A percentile compares a stretch with the other conserved stretches of the same genome.
Conservation (phyloP, 1,139 yeast genomes). For the Zygosaccharomyces sapae region DNA sequence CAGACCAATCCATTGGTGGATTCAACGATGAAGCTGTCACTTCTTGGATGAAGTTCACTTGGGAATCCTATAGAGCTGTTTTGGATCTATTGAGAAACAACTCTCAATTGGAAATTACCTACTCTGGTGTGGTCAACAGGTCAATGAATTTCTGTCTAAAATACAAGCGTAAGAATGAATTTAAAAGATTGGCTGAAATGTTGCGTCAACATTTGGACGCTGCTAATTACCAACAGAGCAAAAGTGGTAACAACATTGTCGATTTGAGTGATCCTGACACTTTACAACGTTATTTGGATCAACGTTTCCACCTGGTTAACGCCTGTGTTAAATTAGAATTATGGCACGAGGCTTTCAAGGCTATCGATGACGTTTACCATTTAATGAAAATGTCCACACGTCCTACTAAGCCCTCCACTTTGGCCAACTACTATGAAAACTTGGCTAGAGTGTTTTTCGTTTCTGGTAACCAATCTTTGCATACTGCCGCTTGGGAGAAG, state of each 20-base stretch:
- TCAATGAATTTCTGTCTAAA: constrained; percentile 90
- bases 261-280: constrained; percentile 89
- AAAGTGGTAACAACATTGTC: constrained; percentile 45
- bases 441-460: constrained; percentile 91
- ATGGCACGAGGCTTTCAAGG: constrained; percentile 98
- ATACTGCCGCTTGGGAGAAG: constrained; percentile 95
- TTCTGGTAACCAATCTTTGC: constrained; percentile 82
- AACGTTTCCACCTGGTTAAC: constrained; percentile 87
- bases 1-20: constrained; percentile 62
- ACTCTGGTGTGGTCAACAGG: constrained; percentile 76
- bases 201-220: constrained; percentile 86
- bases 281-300: constrained; percentile 87
- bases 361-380: constrained; percentile 94
- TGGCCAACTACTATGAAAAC: constrained; percentile 93
- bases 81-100: constrained; percentile 90
- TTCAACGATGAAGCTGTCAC: constrained; percentile 94
- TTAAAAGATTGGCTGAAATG: constrained; percentile 89
- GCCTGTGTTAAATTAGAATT: constrained; percentile 90
- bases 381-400: constrained; percentile 82
- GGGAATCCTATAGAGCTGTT: constrained; percentile 94
- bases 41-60: constrained; percentile 92
- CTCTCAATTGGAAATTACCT: constrained; percentile 81
- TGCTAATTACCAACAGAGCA: constrained; percentile 54
- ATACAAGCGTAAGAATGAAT: constrained; percentile 86
- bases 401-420: constrained; percentile 84